A percentile compares a stretch with the other conserved stretches of the same genome.
These are phyloP conservation scores for Penicillium maclennaniae DNA, from an alignment of 495 filamentous ascomycete genomes.

Conservation along the genomic window DNA sequence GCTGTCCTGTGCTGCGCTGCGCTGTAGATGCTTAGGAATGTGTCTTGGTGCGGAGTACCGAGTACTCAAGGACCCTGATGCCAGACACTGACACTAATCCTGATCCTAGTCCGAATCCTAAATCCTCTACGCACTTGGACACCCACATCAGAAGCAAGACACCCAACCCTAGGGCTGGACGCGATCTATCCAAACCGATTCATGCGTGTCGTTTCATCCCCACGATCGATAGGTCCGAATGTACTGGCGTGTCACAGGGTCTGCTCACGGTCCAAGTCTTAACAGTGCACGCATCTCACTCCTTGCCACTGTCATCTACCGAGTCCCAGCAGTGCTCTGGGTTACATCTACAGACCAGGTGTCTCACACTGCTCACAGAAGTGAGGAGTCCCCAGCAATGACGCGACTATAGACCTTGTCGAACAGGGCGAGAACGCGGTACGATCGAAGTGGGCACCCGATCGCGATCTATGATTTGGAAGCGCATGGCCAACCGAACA, in stretches of 20 bases:
- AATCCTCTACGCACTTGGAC: too few relatives aligned
- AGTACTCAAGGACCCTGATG: too few relatives aligned
- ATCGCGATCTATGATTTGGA: constrained; percentile 11
- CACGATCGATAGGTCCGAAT: neutral
- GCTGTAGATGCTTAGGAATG: neutral
- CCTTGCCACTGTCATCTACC: neutral
- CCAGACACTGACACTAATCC: too few relatives aligned
- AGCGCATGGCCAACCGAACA: neutral
- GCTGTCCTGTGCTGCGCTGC: neutral
- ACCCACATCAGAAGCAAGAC: too few relatives aligned
- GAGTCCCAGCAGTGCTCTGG: too few relatives aligned
- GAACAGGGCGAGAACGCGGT: neutral
- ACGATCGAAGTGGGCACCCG: neutral
- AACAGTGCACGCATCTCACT: neutral
- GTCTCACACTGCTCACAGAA: neutral
- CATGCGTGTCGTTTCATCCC: neutral
- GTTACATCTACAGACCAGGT: neutral
- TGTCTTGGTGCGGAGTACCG: too few relatives aligned
- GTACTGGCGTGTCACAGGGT: neutral
- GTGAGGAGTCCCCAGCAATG: neutral
- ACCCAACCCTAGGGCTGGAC: too few relatives aligned
- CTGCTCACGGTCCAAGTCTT: neutral
- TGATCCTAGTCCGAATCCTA: too few relatives aligned
- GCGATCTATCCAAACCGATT: neutral
- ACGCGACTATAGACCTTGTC: neutral